Percentiles rank a stretch among this genome's conserved stretches.
These are phyloP conservation scores for Rhynchospora pubera DNA, from an alignment of 176 grass and related monocot genomes.

Conservation along the genomic window DNA sequence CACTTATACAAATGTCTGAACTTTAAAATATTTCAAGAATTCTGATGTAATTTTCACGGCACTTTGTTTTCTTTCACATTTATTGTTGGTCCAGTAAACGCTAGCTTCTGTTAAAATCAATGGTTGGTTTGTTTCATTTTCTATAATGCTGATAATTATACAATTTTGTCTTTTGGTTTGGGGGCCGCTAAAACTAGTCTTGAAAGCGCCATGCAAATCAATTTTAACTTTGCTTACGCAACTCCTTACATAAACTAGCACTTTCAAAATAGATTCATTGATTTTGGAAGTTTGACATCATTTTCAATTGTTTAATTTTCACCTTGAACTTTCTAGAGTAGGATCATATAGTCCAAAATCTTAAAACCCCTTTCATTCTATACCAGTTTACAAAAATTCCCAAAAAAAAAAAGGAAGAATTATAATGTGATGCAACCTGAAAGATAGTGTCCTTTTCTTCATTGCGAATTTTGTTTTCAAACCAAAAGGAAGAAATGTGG, in stretches of 20 bases:
- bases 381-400: not conserved
- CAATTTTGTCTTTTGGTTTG: not conserved
- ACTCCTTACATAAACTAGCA: not conserved
- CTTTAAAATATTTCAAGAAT: not conserved
- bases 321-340: not conserved
- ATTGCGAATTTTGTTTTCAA: too few species aligned
- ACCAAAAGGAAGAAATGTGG: too few species aligned
- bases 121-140: not conserved
- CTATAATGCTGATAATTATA: not conserved
- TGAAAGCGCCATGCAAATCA: not conserved
- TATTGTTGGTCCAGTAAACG: not conserved
- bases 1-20: not conserved
- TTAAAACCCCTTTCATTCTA: not conserved
- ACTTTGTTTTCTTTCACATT: not conserved
- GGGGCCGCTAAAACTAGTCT: not conserved
- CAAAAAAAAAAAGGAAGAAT: not conserved
- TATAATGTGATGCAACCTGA: not conserved
- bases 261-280: not conserved
- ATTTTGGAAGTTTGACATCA: not conserved
- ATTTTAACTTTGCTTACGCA: not conserved
- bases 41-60: not conserved
- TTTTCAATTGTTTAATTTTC: not conserved
- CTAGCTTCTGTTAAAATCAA: not conserved
- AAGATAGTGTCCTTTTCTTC: not conserved
- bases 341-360: not conserved